Conservation (phyloP, 768 basidiomycete genomes). For the Piloderma croceum region DNA sequence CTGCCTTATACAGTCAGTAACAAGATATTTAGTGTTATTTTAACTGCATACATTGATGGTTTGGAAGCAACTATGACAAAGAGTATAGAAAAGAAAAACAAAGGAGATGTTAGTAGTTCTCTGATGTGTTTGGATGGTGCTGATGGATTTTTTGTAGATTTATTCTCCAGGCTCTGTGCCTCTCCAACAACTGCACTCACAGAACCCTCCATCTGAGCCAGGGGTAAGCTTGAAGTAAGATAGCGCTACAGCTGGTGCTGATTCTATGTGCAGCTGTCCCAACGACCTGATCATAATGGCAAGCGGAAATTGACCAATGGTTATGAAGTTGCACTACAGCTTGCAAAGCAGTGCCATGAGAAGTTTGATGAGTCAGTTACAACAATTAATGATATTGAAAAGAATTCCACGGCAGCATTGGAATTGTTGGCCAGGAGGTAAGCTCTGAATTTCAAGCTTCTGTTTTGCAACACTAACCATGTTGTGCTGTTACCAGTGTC, state of each 20-base stretch:
- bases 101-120: slow-evolving; percentile 5
- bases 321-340: slow-evolving; percentile 13
- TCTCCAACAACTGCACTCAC: no score
- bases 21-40: slow-evolving; percentile 17
- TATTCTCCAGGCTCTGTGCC: no score
- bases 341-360: slow-evolving; percentile 11
- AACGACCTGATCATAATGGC: no score
- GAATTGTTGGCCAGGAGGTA: slow-evolving; percentile 16
- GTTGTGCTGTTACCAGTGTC: slow-evolving; percentile 13
- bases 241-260: no score
- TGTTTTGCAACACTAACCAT: slow-evolving; percentile 8
- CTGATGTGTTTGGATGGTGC: slow-evolving; percentile 1
- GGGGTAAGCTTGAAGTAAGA: no score
- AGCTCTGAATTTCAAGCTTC: slow-evolving; percentile 8
- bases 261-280: no score
- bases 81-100: slow-evolving; percentile 4
- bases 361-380: slow-evolving; percentile 11
- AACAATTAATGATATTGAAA: slow-evolving; percentile 11
- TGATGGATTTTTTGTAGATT: no score
- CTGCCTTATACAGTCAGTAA: slow-evolving; percentile 13
- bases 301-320: slow-evolving; percentile 7
- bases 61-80: slow-evolving; percentile 8
- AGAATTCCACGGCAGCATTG: slow-evolving; percentile 11
- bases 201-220: no score
- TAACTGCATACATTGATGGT: slow-evolving; percentile 16